These are phyloP conservation scores for Rhodotorula sp. DNA, from an alignment of 1,284 basidiomycete species.

Conservation along the genomic window DNA sequence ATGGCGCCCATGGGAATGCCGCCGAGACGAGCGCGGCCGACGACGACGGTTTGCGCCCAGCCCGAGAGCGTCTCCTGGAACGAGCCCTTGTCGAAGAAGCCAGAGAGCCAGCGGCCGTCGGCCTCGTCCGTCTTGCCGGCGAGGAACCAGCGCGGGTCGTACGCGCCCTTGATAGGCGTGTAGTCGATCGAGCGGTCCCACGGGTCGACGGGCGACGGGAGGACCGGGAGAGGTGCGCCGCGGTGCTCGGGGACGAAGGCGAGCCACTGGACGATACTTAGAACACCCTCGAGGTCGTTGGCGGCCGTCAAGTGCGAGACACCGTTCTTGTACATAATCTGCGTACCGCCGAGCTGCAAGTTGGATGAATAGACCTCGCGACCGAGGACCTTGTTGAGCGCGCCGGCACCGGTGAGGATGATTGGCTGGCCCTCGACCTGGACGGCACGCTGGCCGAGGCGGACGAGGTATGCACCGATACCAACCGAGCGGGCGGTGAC, in stretches of 20 bases:
- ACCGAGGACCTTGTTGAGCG: conserved; percentile 98
- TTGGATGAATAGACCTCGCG: conserved; percentile 99
- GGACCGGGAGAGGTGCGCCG: conserved; percentile 71
- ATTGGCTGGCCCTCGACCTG: conserved; percentile 99
- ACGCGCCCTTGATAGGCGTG: conserved; percentile 85
- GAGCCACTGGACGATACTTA: conserved; percentile 90
- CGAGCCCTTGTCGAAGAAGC: conserved; percentile 95
- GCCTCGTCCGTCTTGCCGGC: conserved; percentile 85
- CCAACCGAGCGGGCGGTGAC: conserved; percentile 98
- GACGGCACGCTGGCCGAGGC: conserved; percentile 94
- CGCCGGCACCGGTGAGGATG: conserved; percentile 94
- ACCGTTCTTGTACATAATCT: conserved; percentile 99
- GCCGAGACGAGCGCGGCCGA: conserved; percentile 91
- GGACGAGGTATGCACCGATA: conserved; percentile 98
- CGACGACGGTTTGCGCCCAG: conserved; percentile 97
- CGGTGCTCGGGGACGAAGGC: conserved; percentile 85
- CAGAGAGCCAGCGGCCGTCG: conserved; percentile 68
- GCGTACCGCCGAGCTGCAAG: conserved; percentile 93
- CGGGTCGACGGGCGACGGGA: conserved; percentile 62
- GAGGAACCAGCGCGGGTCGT: conserved; percentile 98
- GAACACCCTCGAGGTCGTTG: conserved; percentile 91
- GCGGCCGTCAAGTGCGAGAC: conserved; percentile 93
- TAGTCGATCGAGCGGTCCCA: conserved; percentile 95
- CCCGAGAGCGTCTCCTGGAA: conserved; percentile 95
- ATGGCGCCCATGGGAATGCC: conserved; percentile 98